phyloP scores from a whole-genome alignment of 2,329 filamentous ascomycete species.

The Monilinia aucupariae region DNA sequence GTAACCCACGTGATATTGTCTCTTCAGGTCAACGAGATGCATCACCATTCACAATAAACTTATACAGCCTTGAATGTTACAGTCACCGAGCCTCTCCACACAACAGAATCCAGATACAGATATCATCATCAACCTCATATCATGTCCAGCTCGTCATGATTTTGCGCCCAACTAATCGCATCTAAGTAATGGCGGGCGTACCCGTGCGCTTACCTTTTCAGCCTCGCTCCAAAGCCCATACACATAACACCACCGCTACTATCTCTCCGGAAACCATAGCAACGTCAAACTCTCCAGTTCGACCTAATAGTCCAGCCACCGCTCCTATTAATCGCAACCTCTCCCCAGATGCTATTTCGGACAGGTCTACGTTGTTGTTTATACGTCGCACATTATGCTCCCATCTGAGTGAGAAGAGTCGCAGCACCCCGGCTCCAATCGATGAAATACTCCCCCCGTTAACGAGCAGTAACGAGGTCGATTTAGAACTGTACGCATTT shows the following conservation, averaged over 20 bases:
- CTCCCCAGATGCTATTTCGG: slow-evolving; percentile 54
- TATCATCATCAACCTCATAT: background rate
- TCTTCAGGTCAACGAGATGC: background rate
- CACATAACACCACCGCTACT: background rate
- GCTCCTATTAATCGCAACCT: slow-evolving; percentile 34
- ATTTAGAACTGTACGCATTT: slow-evolving; percentile 87
- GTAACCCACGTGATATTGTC: no score
- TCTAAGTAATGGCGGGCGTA: slow-evolving; percentile 16
- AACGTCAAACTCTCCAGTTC: slow-evolving; percentile 13
- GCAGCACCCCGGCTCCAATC: slow-evolving; percentile 52
- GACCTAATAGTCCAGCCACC: slow-evolving; percentile 26
- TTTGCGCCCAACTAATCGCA: background rate
- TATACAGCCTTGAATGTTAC: background rate
- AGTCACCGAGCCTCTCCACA: background rate
- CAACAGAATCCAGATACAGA: background rate
- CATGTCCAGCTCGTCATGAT: slow-evolving; percentile 7
- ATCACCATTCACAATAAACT: background rate
- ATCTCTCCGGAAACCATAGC: slow-evolving; percentile 3
- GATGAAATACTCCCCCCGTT: slow-evolving; percentile 82
- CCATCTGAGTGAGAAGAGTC: slow-evolving; percentile 57
- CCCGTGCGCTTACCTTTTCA: slow-evolving; percentile 16
- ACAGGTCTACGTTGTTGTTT: slow-evolving; percentile 72
- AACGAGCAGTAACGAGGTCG: slow-evolving; percentile 90
- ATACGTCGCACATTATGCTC: slow-evolving; percentile 80
- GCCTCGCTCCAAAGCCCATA: slow-evolving; percentile 15